A percentile compares a stretch with the other conserved stretches of the same genome.
Evolutionary conservation across 106 monocot genomes (phyloP).

Genomic region (Narthecium ossifragum): DNA sequence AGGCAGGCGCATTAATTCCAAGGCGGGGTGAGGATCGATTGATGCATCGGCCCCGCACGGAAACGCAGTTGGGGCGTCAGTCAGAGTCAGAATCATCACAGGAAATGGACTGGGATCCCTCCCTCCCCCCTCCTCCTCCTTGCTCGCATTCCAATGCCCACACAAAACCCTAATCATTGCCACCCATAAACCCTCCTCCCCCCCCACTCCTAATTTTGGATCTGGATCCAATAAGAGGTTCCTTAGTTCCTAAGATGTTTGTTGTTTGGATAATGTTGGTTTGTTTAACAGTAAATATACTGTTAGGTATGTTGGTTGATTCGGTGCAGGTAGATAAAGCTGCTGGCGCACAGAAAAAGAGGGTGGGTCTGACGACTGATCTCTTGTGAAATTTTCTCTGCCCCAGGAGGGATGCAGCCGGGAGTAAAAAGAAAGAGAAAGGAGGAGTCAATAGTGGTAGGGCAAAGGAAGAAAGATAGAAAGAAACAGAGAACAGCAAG

Average conservation of each 20-base stretch:
- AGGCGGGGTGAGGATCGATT: background rate
- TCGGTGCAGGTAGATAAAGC: no score
- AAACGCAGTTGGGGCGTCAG: background rate
- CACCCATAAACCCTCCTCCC: no score
- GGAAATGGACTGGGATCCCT: no score
- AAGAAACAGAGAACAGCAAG: no score
- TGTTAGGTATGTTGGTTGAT: background rate
- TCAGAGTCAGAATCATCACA: no score
- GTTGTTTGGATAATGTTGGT: background rate
- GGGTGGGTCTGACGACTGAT: no score
- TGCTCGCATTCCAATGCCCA: conserved; percentile 1
- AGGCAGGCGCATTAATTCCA: background rate
- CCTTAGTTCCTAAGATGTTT: background rate
- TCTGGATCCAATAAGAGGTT: background rate
- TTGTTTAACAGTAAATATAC: background rate
- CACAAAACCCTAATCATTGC: background rate
- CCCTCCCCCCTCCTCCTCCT: background rate
- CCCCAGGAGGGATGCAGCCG: background rate
- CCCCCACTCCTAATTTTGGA: no score
- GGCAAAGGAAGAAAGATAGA: no score
- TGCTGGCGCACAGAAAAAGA: no score
- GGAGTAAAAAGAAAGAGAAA: background rate
- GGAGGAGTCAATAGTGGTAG: no score
- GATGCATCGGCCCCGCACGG: background rate
- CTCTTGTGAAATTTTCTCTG: no score